A percentile compares a stretch with the other conserved stretches of the same genome.
phyloP scores from a whole-genome alignment of 805 yeast genomes.

The Kurtzmaniella cleridarum region DNA sequence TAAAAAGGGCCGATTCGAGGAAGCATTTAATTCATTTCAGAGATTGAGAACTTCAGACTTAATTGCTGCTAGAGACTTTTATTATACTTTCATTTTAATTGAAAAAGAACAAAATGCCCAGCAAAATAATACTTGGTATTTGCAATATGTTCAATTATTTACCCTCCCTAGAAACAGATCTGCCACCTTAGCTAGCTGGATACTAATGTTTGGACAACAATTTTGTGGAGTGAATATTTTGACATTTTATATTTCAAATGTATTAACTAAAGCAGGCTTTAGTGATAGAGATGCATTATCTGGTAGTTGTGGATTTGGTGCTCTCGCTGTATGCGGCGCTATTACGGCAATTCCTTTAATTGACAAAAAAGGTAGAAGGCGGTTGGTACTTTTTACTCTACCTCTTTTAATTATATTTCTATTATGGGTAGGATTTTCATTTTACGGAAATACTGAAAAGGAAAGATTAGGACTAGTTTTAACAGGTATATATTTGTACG shows the following conservation, averaged over 20 bases:
- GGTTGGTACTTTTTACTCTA: slow-evolving; percentile 18
- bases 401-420: slow-evolving; percentile 19
- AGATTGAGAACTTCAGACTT: slow-evolving; percentile 7
- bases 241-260: slow-evolving; percentile 8
- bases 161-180: slow-evolving; percentile 7
- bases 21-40: slow-evolving; percentile 10
- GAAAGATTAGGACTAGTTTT: slow-evolving; percentile 17
- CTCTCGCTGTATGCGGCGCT: slow-evolving; percentile 9
- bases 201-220: slow-evolving; percentile 12
- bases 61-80: slow-evolving; percentile 10
- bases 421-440: slow-evolving; percentile 20
- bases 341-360: slow-evolving; percentile 20
- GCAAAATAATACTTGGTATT: slow-evolving; percentile 2
- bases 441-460: slow-evolving; percentile 13
- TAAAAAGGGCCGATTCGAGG: slow-evolving; percentile 10
- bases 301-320: slow-evolving; percentile 12
- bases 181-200: slow-evolving; percentile 8
- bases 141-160: slow-evolving; percentile 5
- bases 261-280: slow-evolving; percentile 9
- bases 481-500: slow-evolving; percentile 18
- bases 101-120: slow-evolving; percentile 4
- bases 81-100: slow-evolving; percentile 6
- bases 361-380: slow-evolving; percentile 20
- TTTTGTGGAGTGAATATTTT: slow-evolving; percentile 13
- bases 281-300: slow-evolving; percentile 7